A percentile compares a stretch with the other conserved stretches of the same genome.
phyloP scores from a whole-genome alignment of 2,329 filamentous ascomycete genomes.

The Aspergillus viridinutans region DNA sequence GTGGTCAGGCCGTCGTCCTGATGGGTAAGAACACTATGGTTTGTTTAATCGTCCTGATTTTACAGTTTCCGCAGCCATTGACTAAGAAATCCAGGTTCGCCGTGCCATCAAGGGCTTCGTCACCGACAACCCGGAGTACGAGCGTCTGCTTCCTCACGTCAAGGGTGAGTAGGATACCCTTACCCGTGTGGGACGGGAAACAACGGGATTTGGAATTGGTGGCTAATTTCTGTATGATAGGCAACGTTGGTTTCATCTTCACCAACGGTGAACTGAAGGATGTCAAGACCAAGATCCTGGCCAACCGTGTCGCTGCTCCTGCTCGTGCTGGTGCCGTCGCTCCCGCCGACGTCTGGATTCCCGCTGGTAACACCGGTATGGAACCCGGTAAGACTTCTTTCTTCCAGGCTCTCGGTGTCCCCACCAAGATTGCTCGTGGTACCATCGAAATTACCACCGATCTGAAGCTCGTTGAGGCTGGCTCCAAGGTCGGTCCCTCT shows the following conservation, averaged over 20 bases:
- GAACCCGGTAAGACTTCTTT: conserved; percentile 99
- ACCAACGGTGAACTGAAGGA: conserved; percentile 94
- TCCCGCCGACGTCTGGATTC: conserved; percentile 87
- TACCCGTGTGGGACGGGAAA: not conserved
- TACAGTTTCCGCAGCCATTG: conserved; percentile 1
- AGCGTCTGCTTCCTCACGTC: conserved; percentile 93
- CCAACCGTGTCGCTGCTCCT: conserved; percentile 96
- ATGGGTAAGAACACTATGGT: conserved; percentile 99
- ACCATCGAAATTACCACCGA: conserved; percentile 99
- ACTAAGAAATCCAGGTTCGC: conserved; percentile 61
- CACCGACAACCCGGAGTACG: conserved; percentile 87
- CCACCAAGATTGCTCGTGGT: conserved; percentile 99
- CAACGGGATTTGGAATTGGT: not conserved
- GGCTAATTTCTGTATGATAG: conserved; percentile 27
- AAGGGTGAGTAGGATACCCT: conserved; percentile 54
- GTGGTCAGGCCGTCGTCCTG: conserved; percentile 87
- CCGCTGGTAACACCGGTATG: conserved; percentile 99
- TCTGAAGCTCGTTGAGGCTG: conserved; percentile 93
- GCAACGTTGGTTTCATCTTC: conserved; percentile 99
- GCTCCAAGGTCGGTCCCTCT: conserved; percentile 92
- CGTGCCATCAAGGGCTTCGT: conserved; percentile 97
- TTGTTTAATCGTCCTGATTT: conserved; percentile 26
- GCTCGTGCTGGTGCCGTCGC: conserved; percentile 97
- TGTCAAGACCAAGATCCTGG: conserved; percentile 86
- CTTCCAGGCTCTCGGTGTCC: conserved; percentile 99